Base-by-base conservation (phyloP, 2,329 filamentous ascomycete genomes). In the Geosmithia flava region DNA sequence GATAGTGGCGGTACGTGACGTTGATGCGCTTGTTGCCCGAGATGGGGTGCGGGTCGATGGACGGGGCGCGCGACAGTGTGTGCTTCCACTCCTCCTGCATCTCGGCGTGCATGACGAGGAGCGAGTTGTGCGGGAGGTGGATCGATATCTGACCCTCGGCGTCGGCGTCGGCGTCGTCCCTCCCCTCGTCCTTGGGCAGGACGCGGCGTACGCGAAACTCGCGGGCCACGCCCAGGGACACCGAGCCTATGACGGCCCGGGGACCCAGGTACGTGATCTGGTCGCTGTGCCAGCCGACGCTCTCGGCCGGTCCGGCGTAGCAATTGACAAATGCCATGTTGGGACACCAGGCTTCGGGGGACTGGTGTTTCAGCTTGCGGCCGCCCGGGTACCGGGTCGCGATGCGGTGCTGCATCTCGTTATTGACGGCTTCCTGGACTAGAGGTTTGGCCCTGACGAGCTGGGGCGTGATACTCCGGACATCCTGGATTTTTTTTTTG, bases 21-120 rank as follows among this genome's bases (percentile, higher is more conserved):
- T 97, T 97, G 56, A 98, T 90, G 41, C 93, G 76, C 53, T 80
- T 82, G 55, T 81, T 89, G 1, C 83, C 84, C 0, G 90, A 77
- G 1, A 95, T 62, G 0, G 90, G 87, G 62, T 98, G 93, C 1
- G 88, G 87, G 52, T 89, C 84, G 50, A 97, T 85, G 3, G 82
- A 79, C 45, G 75, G 72, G 0, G 85, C 82, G 0, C 89, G 85
- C 0, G 81, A 73, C 42, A 98, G 85, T 54, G 79, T 78, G 63
- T 98, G 93, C 63, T 96, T 97, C 89, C 89, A 97, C 59, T 86
- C 83, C 60, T 97, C 91, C 60, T 97, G 91, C 87, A 95, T 97
- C 60, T 95, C 88, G 1, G 91, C 90, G 59, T 97, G 90, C 93
- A 98, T 97, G 10, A 97, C 74, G 0, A 98, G 74, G 0, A 97